Percentiles rank a stretch among this genome's conserved stretches.
These are phyloP conservation scores for Pulveroboletus frians DNA, from an alignment of 768 basidiomycete species.

Conservation along the genomic window DNA sequence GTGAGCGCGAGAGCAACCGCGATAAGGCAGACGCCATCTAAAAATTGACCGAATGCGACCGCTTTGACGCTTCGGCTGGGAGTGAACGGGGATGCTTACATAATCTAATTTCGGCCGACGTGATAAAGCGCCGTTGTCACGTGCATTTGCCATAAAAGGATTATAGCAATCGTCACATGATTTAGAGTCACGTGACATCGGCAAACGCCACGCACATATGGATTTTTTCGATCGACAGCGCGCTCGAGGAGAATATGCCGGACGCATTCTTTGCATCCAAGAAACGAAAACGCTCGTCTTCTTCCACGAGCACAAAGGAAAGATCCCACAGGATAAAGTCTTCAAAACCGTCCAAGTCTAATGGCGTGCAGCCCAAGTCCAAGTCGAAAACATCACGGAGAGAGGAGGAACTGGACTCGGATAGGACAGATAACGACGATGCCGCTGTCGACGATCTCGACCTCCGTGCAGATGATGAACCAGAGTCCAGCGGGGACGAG, in stretches of 20 bases:
- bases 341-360: constrained; percentile 20
- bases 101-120: too few relatives aligned
- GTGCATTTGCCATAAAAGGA: neutral
- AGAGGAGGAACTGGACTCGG: constrained; percentile 68
- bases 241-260: constrained; percentile 46
- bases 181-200: constrained; percentile 7
- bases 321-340: constrained; percentile 9
- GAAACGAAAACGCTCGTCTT: constrained; percentile 55
- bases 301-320: constrained; percentile 27
- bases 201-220: constrained; percentile 8
- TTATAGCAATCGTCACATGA: neutral
- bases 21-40: neutral
- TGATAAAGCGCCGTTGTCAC: too few relatives aligned
- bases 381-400: constrained; percentile 21
- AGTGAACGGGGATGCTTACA: too few relatives aligned
- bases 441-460: constrained; percentile 69
- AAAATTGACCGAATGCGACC: too few relatives aligned
- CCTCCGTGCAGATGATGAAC: constrained; percentile 53
- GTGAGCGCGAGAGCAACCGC: neutral
- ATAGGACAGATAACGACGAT: constrained; percentile 51
- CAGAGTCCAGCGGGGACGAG: constrained; percentile 69
- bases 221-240: constrained; percentile 20
- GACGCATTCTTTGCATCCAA: constrained; percentile 76
- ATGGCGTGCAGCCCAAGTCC: constrained; percentile 12
- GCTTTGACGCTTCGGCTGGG: neutral